Conservation (phyloP, 805 yeast species). For the Ogataea kodamae region DNA sequence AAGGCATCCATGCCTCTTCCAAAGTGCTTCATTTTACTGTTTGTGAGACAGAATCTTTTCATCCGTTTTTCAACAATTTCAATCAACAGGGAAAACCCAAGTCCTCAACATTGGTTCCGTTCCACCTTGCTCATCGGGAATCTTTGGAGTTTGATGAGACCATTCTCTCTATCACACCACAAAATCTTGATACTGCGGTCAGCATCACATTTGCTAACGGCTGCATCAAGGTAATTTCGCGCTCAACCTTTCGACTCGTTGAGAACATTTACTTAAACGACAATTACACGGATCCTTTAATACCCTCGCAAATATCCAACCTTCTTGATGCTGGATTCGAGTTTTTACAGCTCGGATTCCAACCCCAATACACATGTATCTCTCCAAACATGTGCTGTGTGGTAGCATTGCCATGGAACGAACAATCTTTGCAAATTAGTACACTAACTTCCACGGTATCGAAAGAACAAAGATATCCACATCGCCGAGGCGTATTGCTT, state of each 20-base stretch:
- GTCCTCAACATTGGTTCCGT: slow-evolving; percentile 3
- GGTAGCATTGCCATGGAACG: slow-evolving; percentile 30
- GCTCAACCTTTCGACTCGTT: slow-evolving; percentile 30
- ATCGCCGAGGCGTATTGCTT: slow-evolving; percentile 33
- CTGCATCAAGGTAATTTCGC: slow-evolving; percentile 41
- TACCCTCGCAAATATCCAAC: slow-evolving; percentile 37
- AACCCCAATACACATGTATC: slow-evolving; percentile 37
- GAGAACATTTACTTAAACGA: slow-evolving; percentile 18
- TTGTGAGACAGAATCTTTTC: slow-evolving; percentile 20
- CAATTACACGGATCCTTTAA: slow-evolving; percentile 11
- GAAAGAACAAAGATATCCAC: slow-evolving; percentile 16
- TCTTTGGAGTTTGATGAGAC: slow-evolving; percentile 27
- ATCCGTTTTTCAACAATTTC: slow-evolving; percentile 25
- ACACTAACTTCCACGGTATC: slow-evolving; percentile 23
- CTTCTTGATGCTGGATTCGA: slow-evolving; percentile 54
- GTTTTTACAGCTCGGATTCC: slow-evolving; percentile 36
- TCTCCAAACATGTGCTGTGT: slow-evolving; percentile 52
- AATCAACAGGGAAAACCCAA: slow-evolving; percentile 17
- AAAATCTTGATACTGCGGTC: slow-evolving; percentile 39
- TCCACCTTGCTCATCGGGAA: slow-evolving; percentile 21
- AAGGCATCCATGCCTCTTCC: slow-evolving; percentile 19
- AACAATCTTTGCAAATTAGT: slow-evolving; percentile 21
- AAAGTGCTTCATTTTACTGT: slow-evolving; percentile 27
- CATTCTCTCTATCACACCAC: slow-evolving; percentile 29
- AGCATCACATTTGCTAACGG: slow-evolving; percentile 43